Conservation (phyloP, 768 basidiomycete species). For the Phanerochaete carnosa region DNA sequence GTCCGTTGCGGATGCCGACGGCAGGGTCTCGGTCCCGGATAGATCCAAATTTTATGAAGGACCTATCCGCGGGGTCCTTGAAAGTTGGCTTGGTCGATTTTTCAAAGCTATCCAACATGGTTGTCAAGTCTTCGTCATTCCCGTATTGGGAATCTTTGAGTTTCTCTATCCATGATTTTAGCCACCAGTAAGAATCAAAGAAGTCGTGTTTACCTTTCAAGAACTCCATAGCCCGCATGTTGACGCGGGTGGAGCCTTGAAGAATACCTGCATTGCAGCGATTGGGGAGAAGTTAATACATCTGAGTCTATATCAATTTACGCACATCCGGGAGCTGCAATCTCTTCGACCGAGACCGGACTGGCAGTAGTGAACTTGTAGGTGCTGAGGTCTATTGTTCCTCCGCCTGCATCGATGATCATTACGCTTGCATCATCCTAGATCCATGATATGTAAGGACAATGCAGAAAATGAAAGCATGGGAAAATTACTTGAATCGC, state of each 20-base stretch:
- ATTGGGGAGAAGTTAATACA: not conserved
- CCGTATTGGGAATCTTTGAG: not conserved
- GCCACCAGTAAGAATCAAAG: not conserved
- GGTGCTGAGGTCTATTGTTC: constrained; percentile 40
- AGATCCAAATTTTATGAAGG: constrained; percentile 42
- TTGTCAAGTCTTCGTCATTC: constrained; percentile 26
- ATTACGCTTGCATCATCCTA: constrained; percentile 34
- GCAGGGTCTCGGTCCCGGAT: constrained; percentile 34
- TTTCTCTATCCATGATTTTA: not conserved
- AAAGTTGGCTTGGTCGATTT: constrained; percentile 41
- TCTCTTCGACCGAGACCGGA: constrained; percentile 29
- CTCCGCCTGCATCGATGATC: constrained; percentile 50
- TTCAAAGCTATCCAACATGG: constrained; percentile 37
- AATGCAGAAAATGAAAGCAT: not conserved
- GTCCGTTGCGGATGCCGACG: constrained; percentile 36
- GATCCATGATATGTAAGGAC: not conserved
- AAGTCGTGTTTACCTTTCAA: constrained; percentile 24
- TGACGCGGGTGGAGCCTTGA: constrained; percentile 40
- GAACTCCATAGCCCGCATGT: constrained; percentile 28
- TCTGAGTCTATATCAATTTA: not conserved
- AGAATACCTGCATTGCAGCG: constrained; percentile 29
- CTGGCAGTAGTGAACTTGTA: constrained; percentile 17
- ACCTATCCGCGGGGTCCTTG: constrained; percentile 34
- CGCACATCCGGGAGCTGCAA: constrained; percentile 33
- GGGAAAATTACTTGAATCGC: not conserved